Evolutionary conservation across 139 green algal genomes (phyloP), one percentile per base, ranked within the genome.

Genomic region (Micromonas commoda): DNA sequence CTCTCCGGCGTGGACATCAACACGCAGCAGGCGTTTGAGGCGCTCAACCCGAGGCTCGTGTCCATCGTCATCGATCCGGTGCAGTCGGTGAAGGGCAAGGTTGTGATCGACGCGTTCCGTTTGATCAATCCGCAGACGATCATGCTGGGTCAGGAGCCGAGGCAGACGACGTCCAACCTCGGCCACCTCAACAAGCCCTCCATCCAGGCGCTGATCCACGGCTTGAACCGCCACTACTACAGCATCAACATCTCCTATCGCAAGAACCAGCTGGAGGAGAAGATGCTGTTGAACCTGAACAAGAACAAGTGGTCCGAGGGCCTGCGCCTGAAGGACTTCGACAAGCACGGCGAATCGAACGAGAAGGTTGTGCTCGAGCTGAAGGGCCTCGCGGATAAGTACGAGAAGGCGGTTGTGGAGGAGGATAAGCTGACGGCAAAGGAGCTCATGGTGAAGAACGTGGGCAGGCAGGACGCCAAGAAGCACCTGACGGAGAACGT

Each of bases 1-100:
- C 91, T 99, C 26, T 99, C 94, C 20, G 95, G 95, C 19, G 96
- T 99, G 37, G 95, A 99, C 81, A 98, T 99, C 83, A 98, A 98
- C 91, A 99, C 95, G 33, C 95, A 99, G 86, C 95, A 98, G 89
- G 89, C 91, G 28, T 99, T 99, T 82, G 95, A 99, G 85, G 87
- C 88, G 66, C 87, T 99, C 0, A 99, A 99, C 83, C 88, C 89
- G 84, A 84, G 95, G 16, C 94, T 96, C 0, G 96, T 99, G 71
- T 88, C 95, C 5, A 93, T 99, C 28, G 95, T 99, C 31, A 85
- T 99, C 24, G 95, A 99, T 86, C 95, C 95, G 13, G 97, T 99
- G 38, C 95, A 99, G 87, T 90, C 74, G 19, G 95, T 99, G 2
- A 96, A 94, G 83, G 94, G 94, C 72, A 97, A 98, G 84, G 93